Percentiles rank a stretch among this genome's conserved stretches.
These are phyloP conservation scores for Saururus chinensis DNA, from an alignment of 164 flowering plant species.

Conservation along the genomic window DNA sequence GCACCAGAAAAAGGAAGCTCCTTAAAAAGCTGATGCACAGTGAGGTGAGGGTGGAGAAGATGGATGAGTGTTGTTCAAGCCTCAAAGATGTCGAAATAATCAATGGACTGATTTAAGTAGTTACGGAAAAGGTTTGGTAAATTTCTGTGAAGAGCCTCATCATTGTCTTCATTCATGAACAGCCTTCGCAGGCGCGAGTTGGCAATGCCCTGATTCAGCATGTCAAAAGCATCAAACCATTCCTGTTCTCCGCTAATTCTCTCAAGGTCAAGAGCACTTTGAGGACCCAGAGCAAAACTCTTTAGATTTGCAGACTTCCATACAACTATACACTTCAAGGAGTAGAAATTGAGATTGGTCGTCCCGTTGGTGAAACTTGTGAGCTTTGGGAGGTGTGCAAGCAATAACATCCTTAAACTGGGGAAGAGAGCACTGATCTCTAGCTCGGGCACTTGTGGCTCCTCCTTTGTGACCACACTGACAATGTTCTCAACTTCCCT, in stretches of 20 bases:
- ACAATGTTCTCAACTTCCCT: not conserved
- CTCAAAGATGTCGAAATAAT: not conserved
- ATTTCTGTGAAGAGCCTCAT: not conserved
- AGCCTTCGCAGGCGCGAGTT: not conserved
- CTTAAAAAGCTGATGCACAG: no score
- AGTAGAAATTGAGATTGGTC: not conserved
- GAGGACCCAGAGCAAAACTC: not conserved
- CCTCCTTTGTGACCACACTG: not conserved
- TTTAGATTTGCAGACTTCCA: not conserved
- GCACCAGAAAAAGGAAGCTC: no score
- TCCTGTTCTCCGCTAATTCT: not conserved
- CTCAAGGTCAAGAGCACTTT: not conserved
- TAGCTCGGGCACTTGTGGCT: not conserved
- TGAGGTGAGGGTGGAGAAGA: no score
- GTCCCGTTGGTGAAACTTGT: not conserved
- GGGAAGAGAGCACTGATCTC: not conserved
- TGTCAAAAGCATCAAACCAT: not conserved
- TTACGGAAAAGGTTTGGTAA: not conserved
- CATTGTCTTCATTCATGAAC: not conserved
- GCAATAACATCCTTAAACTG: not conserved
- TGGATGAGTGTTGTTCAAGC: not conserved
- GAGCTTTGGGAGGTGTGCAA: not conserved
- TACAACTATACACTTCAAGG: not conserved
- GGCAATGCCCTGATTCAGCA: not conserved
- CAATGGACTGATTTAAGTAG: not conserved